phyloP scores from a whole-genome alignment of 1,284 basidiomycete genomes.

The Cutaneotrichosporon cyanovorans region DNA sequence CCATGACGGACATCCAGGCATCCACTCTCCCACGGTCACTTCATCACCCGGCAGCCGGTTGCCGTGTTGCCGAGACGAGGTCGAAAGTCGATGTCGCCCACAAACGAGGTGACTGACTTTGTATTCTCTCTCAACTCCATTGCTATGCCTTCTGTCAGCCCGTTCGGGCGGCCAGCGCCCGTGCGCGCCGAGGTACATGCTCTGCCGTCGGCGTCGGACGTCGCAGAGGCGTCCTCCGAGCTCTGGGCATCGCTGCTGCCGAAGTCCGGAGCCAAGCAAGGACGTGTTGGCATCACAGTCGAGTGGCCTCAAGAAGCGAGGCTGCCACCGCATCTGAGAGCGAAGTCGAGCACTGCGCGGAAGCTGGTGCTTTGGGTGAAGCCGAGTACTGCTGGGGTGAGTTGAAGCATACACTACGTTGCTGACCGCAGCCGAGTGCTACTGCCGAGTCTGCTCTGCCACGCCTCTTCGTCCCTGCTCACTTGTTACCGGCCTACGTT shows the following conservation, averaged over 20 bases:
- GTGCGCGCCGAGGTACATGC: constrained; percentile 11
- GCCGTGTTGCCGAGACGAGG: no score
- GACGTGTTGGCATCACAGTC: constrained; percentile 9
- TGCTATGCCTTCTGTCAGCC: constrained; percentile 9
- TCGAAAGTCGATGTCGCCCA: no score
- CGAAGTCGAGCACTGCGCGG: constrained; percentile 2
- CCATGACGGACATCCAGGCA: no score
- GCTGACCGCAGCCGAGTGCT: constrained; percentile 1
- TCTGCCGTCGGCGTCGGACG: constrained; percentile 7
- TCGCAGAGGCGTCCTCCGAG: constrained; percentile 10
- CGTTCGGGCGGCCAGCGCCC: constrained; percentile 15
- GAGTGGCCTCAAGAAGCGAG: constrained; percentile 14
- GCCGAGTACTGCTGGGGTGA: constrained; percentile 6
- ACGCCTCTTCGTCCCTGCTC: constrained; percentile 23
- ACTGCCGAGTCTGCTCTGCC: constrained; percentile 4
- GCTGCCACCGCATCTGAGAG: constrained; percentile 2
- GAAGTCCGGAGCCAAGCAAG: not conserved
- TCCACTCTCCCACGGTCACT: no score
- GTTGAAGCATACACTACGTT: not conserved
- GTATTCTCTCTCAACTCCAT: not conserved
- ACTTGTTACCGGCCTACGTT: constrained; percentile 28
- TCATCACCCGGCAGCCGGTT: no score
- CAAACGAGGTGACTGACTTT: no score
- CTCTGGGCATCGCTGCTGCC: constrained; percentile 11
- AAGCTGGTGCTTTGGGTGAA: constrained; percentile 17